phyloP scores from a whole-genome alignment of 2,329 filamentous ascomycete species.

The Calonectria pteridis region DNA sequence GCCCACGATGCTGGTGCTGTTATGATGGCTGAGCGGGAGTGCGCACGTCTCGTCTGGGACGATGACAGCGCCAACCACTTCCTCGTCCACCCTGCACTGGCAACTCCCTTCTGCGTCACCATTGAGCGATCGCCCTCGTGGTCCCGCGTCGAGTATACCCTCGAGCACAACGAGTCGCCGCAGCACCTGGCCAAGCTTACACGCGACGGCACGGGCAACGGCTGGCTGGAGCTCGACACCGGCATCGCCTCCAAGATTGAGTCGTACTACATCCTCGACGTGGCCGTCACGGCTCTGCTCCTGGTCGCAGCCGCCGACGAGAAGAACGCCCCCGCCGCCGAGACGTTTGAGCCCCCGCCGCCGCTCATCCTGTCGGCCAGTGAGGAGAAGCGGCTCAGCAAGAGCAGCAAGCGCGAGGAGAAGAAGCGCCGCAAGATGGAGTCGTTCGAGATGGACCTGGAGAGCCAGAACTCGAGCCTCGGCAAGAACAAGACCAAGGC shows the following conservation, averaged over 20 bases:
- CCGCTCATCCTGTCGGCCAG: slow-evolving; percentile 39
- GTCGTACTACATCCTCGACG: slow-evolving; percentile 72
- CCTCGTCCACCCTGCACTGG: slow-evolving; percentile 72
- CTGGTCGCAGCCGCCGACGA: slow-evolving; percentile 71
- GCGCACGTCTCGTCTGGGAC: slow-evolving; percentile 79
- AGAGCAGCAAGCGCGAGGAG: slow-evolving; percentile 47
- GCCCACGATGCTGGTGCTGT: slow-evolving; percentile 70
- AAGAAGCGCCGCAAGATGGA: slow-evolving; percentile 59
- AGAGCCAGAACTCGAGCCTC: slow-evolving; percentile 68
- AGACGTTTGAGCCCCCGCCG: slow-evolving; percentile 72
- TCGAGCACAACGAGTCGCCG: slow-evolving; percentile 74
- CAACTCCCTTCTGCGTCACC: slow-evolving; percentile 72
- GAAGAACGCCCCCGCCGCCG: slow-evolving; percentile 57
- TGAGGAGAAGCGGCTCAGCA: slow-evolving; percentile 46
- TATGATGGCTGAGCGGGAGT: slow-evolving; percentile 75
- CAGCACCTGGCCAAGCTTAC: slow-evolving; percentile 71
- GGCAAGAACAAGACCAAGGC: slow-evolving; percentile 53
- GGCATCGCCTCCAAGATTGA: slow-evolving; percentile 70
- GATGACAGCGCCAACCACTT: slow-evolving; percentile 70
- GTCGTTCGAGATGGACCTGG: slow-evolving; percentile 71
- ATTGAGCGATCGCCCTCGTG: slow-evolving; percentile 70
- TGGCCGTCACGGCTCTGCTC: slow-evolving; percentile 70
- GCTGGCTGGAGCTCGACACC: slow-evolving; percentile 73
- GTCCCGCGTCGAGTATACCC: slow-evolving; percentile 72
- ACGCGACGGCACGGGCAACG: slow-evolving; percentile 69